A percentile compares a stretch with the other conserved stretches of the same genome.
These are phyloP conservation scores for Dendrocalamus latiflorus DNA, from an alignment of 202 grass and related monocot species.

Conservation along the genomic window DNA sequence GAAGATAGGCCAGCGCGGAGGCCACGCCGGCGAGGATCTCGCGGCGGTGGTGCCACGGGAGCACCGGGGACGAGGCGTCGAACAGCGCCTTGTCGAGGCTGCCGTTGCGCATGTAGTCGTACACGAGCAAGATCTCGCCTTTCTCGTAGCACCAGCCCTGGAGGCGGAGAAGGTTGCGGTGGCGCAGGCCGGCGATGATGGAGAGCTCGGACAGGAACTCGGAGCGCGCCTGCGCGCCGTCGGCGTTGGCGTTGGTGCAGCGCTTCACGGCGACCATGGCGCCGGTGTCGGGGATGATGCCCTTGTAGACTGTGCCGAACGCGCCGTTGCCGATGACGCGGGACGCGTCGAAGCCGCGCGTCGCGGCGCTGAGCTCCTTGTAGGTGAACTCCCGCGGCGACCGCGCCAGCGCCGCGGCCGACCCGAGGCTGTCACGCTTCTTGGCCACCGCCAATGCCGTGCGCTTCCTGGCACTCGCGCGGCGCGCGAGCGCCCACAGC, in stretches of 20 bases:
- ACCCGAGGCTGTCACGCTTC: slow-evolving; percentile 43
- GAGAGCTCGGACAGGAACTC: slow-evolving; percentile 92
- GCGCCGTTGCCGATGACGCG: slow-evolving; percentile 90
- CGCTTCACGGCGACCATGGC: slow-evolving; percentile 94
- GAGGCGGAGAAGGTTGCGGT: slow-evolving; percentile 83
- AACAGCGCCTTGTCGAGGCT: slow-evolving; percentile 86
- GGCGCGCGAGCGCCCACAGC: slow-evolving; percentile 56
- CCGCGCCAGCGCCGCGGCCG: slow-evolving; percentile 52
- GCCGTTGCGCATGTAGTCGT: slow-evolving; percentile 98
- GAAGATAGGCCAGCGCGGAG: slow-evolving; percentile 85
- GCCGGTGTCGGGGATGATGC: slow-evolving; percentile 83
- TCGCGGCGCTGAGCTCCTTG: slow-evolving; percentile 67
- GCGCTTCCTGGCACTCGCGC: slow-evolving; percentile 17
- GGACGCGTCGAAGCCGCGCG: slow-evolving; percentile 51
- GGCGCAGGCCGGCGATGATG: slow-evolving; percentile 89
- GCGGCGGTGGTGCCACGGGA: slow-evolving; percentile 65
- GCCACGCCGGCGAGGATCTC: slow-evolving; percentile 79
- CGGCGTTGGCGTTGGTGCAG: slow-evolving; percentile 44
- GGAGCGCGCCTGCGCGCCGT: slow-evolving; percentile 47
- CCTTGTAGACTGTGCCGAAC: slow-evolving; percentile 92
- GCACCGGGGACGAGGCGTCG: slow-evolving; percentile 29
- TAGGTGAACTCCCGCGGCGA: slow-evolving; percentile 78
- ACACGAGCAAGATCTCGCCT: slow-evolving; percentile 89
- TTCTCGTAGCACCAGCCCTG: slow-evolving; percentile 93
- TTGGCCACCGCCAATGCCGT: slow-evolving; percentile 10